Evolutionary conservation across 768 basidiomycete genomes (phyloP).

Genomic region (Chlorophyllum brunneum): DNA sequence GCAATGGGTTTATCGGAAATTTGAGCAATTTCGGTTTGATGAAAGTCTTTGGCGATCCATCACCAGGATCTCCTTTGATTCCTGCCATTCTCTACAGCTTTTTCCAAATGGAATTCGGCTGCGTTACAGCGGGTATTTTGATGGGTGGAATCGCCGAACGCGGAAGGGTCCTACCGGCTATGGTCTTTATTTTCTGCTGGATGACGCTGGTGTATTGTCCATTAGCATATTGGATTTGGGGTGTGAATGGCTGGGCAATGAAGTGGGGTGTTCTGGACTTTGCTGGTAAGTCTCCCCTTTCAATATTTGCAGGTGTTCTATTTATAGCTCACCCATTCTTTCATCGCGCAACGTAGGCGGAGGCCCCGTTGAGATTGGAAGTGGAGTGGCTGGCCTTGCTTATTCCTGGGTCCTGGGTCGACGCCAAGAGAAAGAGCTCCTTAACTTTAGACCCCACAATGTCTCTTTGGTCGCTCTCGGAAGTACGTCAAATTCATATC

Average conservation of each 20-base stretch:
- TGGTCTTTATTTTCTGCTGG: slow-evolving; percentile 83
- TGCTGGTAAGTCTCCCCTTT: slow-evolving; percentile 57
- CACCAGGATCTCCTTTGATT: slow-evolving; percentile 76
- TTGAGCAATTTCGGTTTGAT: slow-evolving; percentile 75
- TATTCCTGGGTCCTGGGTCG: slow-evolving; percentile 86
- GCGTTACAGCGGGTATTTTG: slow-evolving; percentile 74
- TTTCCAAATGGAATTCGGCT: slow-evolving; percentile 86
- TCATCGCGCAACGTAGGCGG: slow-evolving; percentile 50
- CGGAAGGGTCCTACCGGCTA: slow-evolving; percentile 75
- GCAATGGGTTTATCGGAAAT: slow-evolving; percentile 76
- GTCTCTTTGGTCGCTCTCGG: slow-evolving; percentile 81
- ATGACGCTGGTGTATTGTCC: slow-evolving; percentile 86
- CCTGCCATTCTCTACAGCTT: slow-evolving; percentile 82
- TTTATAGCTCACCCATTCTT: slow-evolving; percentile 1
- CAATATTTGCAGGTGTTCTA: slow-evolving; percentile 8
- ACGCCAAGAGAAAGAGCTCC: slow-evolving; percentile 64
- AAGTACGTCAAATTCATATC: slow-evolving; percentile 31
- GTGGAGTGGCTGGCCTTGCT: slow-evolving; percentile 81
- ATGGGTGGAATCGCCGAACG: slow-evolving; percentile 85
- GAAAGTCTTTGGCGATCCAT: slow-evolving; percentile 66
- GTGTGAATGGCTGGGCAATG: slow-evolving; percentile 77
- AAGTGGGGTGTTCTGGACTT: slow-evolving; percentile 86
- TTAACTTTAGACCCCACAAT: slow-evolving; percentile 86
- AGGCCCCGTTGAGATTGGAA: slow-evolving; percentile 85
- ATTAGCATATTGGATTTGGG: slow-evolving; percentile 85